Base-by-base conservation (phyloP, 2,329 filamentous ascomycete genomes). In the Leptographium procerum region DNA sequence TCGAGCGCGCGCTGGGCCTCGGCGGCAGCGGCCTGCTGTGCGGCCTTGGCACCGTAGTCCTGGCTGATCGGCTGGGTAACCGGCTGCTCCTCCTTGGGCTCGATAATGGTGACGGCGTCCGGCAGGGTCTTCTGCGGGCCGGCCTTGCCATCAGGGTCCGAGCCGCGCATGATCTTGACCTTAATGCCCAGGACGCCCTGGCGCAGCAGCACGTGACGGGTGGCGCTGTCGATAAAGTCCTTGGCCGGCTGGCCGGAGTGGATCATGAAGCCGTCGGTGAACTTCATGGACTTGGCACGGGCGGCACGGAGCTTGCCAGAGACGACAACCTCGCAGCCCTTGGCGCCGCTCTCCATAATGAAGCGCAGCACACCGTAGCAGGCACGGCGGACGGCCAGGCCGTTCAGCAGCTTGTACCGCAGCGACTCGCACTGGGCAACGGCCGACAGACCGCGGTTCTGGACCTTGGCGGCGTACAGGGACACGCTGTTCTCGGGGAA, bases 181-280 rank as follows among this genome's bases (percentile, higher is more conserved):
- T 99, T 99, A 83, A 99, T 99, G 82, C 94, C 94, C 67, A 99
- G 84, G 67, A 99, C 94, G 89, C 94, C 94, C 84, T 99, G 94
- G 81, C 95, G 89, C 78, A 99, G 91, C 68, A 99, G 91, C 71
- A 99, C 94, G 89, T 99, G 94, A 71, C 94, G 94, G 73, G 94
- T 97, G 70, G 95, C 95, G 72, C 81, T 84, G 84, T 99, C 94
- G 77, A 99, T 99, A 83, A 99, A 99, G 82, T 99, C 94, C 81
- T 95, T 92, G 73, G 92, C 94, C 73, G 94, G 94, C 79, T 99
- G 94, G 81, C 94, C 94, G 72, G 94, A 99, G 89, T 99, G 94
- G 81, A 99, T 99, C 94, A 99, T 99, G 90, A 99, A 99, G 76
- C 94, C 94, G 79, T 99, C 91, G 78, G 94, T 99, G 88, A 99